phyloP scores from a whole-genome alignment of 2,329 filamentous ascomycete species.

The Fusarium tupiense region DNA sequence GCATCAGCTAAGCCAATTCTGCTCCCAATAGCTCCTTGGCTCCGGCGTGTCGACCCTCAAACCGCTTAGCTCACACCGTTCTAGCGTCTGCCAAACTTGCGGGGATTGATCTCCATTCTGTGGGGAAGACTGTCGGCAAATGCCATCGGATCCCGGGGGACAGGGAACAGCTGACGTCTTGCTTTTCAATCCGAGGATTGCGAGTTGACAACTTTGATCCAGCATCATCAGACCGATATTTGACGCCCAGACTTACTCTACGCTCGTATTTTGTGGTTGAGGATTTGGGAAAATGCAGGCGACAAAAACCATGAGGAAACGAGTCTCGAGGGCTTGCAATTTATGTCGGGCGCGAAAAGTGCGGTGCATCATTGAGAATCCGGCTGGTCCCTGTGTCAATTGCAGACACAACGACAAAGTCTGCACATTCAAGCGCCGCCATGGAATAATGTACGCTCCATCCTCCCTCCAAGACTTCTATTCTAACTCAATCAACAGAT shows the following conservation, averaged over 20 bases:
- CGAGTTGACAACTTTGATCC: not conserved
- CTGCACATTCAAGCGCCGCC: constrained; percentile 34
- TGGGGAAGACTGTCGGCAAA: constrained; percentile 25
- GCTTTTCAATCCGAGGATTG: constrained; percentile 17
- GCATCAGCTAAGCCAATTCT: not conserved
- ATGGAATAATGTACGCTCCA: constrained; percentile 22
- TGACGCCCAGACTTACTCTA: too few relatives aligned
- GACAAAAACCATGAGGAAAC: constrained; percentile 25
- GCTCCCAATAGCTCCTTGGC: not conserved
- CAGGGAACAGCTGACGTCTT: not conserved
- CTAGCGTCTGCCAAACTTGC: not conserved
- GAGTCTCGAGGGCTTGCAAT: constrained; percentile 37
- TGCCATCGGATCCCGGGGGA: constrained; percentile 19
- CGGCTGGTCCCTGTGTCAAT: constrained; percentile 38
- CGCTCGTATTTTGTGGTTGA: too few relatives aligned
- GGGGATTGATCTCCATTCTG: constrained; percentile 12
- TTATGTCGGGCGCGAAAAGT: constrained; percentile 39
- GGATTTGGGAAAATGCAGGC: constrained; percentile 1
- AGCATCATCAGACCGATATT: not conserved
- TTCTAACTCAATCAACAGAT: constrained; percentile 1
- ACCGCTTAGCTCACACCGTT: not conserved
- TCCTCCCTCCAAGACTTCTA: rapidly evolving
- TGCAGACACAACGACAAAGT: constrained; percentile 40
- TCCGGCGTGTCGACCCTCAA: not conserved
- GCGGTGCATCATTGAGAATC: constrained; percentile 38